Evolutionary conservation across 2,329 filamentous ascomycete species (phyloP), one percentile per base, ranked within the genome.

Genomic region (Fusarium sp.): DNA sequence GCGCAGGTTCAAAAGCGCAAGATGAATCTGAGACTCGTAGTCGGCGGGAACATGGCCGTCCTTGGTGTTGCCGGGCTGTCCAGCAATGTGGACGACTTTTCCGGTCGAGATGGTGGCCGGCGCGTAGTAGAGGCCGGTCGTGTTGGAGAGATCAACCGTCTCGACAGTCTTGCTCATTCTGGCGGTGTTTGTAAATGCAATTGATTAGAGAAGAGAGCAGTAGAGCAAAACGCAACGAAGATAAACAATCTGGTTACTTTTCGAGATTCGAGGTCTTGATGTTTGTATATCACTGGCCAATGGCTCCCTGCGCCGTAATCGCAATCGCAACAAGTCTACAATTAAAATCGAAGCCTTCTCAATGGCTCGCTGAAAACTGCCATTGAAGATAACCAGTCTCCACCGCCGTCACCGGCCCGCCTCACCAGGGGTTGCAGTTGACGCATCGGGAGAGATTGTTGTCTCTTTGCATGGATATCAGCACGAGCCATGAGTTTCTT

Each of bases 1-100:
- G 56, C 79, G 80, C 9, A 86, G 74, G 68, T 85, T 85, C 27
- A 82, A 63, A 4, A 85, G 75, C 0, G 82, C 79, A 0, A 85
- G 80, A 35, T 84, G 80, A 31, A 85, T 82, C 68, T 86, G 84
- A 2, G 82, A 84, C 63, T 83, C 82, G 66, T 84, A 84, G 69
- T 84, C 83, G 3, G 65, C 47, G 0, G 84, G 83, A 0, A 83
- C 77, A 5, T 61, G 35, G 16, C 82, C 81, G 20, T 80, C 70
- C 42, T 79, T 78, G 57, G 78, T 75, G 36, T 66, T 77, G n/a
- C 83, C 83, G 5, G 78, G 70, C 66, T 85, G 83, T 4, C 84
- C 84, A 1, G 83, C 75, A n/a, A 83, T 69, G 56, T 83, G 81
- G 11, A 82, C 58, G 5, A 77, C 40, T 47, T 50, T 58, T 33